Evolutionary conservation across 768 basidiomycete genomes (phyloP).

Genomic region (Mycena leptocephala): DNA sequence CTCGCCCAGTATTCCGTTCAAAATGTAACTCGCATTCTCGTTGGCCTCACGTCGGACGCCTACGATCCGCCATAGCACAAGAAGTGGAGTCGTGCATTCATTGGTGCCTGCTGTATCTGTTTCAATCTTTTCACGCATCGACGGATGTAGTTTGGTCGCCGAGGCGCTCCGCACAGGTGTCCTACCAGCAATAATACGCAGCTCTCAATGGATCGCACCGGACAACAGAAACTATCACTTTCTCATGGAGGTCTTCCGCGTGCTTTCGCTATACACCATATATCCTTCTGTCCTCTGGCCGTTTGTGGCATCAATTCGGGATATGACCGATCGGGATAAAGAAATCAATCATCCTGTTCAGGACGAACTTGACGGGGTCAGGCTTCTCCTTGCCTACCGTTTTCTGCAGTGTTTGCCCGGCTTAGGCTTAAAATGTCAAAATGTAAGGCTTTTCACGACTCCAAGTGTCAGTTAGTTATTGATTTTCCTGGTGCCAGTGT

Average conservation of each 20-base stretch:
- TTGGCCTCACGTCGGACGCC: neutral
- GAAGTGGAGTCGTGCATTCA: neutral
- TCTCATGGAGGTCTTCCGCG: neutral
- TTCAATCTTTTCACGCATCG: neutral
- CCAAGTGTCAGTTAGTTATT: neutral
- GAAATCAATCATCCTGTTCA: too few relatives aligned
- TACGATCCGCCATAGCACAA: neutral
- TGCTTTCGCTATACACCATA: neutral
- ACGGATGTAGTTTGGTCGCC: neutral
- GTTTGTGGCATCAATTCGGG: neutral
- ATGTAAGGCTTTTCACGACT: neutral
- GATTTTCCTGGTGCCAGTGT: neutral
- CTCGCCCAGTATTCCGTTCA: constrained; percentile 4
- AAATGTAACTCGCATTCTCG: neutral
- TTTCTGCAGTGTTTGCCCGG: neutral
- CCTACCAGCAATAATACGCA: neutral
- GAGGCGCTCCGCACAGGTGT: neutral
- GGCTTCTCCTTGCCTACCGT: too few relatives aligned
- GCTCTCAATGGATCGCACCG: neutral
- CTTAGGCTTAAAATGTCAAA: neutral
- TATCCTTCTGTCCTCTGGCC: constrained; percentile 5
- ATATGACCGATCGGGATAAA: neutral
- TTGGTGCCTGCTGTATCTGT: neutral
- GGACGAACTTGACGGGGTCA: too few relatives aligned
- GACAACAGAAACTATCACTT: neutral